Base-by-base conservation (phyloP, 2,329 filamentous ascomycete species). In the Aspergillus tamarii region DNA sequence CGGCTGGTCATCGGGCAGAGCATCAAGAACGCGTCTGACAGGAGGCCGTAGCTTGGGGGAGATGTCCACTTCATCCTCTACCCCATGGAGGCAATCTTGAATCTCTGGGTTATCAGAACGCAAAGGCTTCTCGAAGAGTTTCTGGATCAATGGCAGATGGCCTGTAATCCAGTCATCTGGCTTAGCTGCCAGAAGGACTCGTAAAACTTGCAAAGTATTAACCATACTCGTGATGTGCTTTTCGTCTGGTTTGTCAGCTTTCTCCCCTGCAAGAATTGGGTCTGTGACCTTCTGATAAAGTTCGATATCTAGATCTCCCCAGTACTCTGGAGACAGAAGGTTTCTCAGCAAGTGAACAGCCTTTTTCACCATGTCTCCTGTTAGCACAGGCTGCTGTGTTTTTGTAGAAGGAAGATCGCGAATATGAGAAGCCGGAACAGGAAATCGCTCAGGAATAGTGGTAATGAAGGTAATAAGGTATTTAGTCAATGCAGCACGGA, bases 381-480 rank as follows among this genome's bases (percentile, higher is more conserved):
- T 86, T 26, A 85, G 82, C 11, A 87, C 75, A 16, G 86, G 81
- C 21, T 84, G 76, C 56, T 82, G 78, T 48, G 83, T 81, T 39
- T 82, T 82, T 28, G 82, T 80, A 48, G 79, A 75, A 1, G 76
- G 73, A 14, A 82, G 69, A 48, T 91, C 88, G 56, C 88, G 86
- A 48, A 88, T 84, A 70, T 89, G 91, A 16, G 87, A 85, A 26
- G 91, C 91, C 16, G 90, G 90, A 26, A 93, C 86, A 23, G 89
- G 89, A 75, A 91, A 97, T 39, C 94, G 88, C 77, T 98, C 95
- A 21, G 91, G 90, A 26, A 97, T 84, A 57, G 93, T 91, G 1
- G 93, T 94, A 70, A 98, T 97, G 78, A 98, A 98, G 65, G 95
- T 92, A 34, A 98, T 91, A 36, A 99, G 86, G 73, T 98, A 99